Evolutionary conservation across 495 filamentous ascomycete genomes (phyloP).

Genomic region (Lasiosphaeris hirsuta): DNA sequence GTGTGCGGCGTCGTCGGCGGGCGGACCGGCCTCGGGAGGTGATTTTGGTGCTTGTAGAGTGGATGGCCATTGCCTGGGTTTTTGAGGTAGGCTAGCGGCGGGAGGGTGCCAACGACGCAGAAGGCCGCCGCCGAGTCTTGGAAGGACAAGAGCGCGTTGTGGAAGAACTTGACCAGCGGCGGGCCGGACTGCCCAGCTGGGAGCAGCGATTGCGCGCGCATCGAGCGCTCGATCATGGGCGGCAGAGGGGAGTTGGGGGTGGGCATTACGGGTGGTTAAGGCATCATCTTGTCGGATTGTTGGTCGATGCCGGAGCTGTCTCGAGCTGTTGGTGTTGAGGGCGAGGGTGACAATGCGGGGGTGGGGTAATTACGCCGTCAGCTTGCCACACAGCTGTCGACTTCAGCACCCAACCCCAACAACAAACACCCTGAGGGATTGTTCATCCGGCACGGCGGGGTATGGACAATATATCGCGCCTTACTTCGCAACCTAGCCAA

Average conservation of each 20-base stretch:
- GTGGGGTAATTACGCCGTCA: no score
- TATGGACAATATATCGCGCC: no score
- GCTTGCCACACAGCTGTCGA: no score
- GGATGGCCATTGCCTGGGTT: background rate
- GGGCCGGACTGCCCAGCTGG: constrained; percentile 12
- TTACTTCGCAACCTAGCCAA: no score
- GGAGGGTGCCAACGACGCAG: constrained; percentile 55
- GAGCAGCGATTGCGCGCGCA: constrained; percentile 19
- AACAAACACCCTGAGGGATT: no score
- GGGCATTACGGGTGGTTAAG: background rate
- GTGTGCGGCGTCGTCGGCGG: constrained; percentile 23
- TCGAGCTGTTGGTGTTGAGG: no score
- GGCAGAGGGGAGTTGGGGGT: background rate
- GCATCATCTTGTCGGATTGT: no score
- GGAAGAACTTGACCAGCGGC: constrained; percentile 39
- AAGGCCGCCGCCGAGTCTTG: constrained; percentile 53
- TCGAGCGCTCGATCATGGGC: constrained; percentile 18
- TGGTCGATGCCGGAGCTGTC: no score
- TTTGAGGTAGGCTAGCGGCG: constrained; percentile 18
- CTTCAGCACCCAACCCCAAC: no score
- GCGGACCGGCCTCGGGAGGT: constrained; percentile 17
- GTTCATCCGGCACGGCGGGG: no score
- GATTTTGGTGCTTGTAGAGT: background rate
- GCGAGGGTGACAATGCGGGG: no score
- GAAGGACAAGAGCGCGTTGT: constrained; percentile 55